A percentile compares a stretch with the other conserved stretches of the same genome.
Conservation (phyloP, 1,284 basidiomycete genomes). For the Athelia sp. region DNA sequence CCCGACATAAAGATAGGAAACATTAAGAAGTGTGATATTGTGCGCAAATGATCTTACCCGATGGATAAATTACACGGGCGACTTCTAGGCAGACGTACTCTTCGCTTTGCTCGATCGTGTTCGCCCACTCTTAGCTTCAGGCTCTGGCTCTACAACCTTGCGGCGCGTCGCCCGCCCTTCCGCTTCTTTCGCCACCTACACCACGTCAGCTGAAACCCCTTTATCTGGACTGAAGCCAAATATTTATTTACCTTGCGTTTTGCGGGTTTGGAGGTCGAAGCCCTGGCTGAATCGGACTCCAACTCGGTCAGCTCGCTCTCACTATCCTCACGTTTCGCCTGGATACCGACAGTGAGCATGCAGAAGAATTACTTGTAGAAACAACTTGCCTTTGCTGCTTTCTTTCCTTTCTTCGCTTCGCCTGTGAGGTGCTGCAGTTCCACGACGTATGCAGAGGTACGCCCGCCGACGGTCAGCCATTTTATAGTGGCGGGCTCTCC, state of each 20-base stretch:
- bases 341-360: not conserved
- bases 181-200: no score
- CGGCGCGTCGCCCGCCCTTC: no score
- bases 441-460: conserved; percentile 72
- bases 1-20: no score
- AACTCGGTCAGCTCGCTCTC: conserved; percentile 19
- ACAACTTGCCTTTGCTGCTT: conserved; percentile 3
- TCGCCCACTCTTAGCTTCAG: no score
- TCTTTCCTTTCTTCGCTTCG: conserved; percentile 3
- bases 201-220: no score
- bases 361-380: not conserved
- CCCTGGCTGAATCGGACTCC: conserved; percentile 19
- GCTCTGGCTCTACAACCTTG: no score
- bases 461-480: conserved; percentile 77
- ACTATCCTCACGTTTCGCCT: not conserved
- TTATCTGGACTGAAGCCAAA: not conserved
- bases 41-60: no score
- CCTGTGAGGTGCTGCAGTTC: conserved; percentile 54
- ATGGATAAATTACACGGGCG: conserved; percentile 15
- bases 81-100: no score
- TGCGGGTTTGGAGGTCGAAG: not conserved
- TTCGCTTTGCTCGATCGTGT: no score
- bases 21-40: no score
- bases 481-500: conserved; percentile 70
- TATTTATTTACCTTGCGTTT: not conserved